Percentiles rank a stretch among this genome's conserved stretches.
phyloP scores from a whole-genome alignment of 495 filamentous ascomycete species.

The Glonium stellatum region DNA sequence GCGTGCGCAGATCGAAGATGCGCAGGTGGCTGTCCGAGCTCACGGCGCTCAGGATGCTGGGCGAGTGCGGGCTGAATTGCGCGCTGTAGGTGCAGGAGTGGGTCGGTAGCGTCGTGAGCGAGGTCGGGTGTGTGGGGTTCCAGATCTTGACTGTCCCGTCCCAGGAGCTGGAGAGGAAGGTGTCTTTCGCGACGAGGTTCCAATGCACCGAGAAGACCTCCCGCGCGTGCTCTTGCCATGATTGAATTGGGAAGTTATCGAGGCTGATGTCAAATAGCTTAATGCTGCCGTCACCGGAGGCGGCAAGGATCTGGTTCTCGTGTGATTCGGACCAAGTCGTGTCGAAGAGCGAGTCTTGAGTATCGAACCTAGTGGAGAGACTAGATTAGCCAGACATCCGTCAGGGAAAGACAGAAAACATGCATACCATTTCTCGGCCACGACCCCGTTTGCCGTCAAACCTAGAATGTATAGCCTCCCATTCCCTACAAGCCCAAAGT shows the following conservation, averaged over 20 bases:
- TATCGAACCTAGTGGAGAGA: conserved; percentile 62
- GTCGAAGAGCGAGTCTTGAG: conserved; percentile 94
- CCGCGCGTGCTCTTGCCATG: conserved; percentile 84
- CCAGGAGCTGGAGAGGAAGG: conserved; percentile 84
- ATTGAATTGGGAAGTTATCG: conserved; percentile 72
- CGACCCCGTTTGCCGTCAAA: conserved; percentile 72
- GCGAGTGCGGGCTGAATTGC: conserved; percentile 71
- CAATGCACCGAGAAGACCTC: conserved; percentile 88
- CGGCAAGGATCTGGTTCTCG: conserved; percentile 85
- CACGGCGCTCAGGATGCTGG: conserved; percentile 71
- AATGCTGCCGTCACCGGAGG: conserved; percentile 83
- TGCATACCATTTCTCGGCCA: conserved; percentile 63
- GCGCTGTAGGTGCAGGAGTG: conserved; percentile 88
- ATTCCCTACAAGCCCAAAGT: conserved; percentile 96
- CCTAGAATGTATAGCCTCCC: conserved; percentile 77
- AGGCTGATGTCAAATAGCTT: conserved; percentile 84
- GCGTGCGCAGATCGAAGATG: conserved; percentile 82
- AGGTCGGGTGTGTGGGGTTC: conserved; percentile 64
- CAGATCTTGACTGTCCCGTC: conserved; percentile 92
- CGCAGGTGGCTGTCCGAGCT: conserved; percentile 79
- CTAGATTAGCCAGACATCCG: neutral
- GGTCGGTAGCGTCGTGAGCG: conserved; percentile 75
- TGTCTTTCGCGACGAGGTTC: conserved; percentile 86
- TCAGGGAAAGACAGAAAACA: neutral
- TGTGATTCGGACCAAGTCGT: conserved; percentile 88